phyloP scores from a whole-genome alignment of 768 basidiomycete species.

The Pleurotus citrinopileatus region DNA sequence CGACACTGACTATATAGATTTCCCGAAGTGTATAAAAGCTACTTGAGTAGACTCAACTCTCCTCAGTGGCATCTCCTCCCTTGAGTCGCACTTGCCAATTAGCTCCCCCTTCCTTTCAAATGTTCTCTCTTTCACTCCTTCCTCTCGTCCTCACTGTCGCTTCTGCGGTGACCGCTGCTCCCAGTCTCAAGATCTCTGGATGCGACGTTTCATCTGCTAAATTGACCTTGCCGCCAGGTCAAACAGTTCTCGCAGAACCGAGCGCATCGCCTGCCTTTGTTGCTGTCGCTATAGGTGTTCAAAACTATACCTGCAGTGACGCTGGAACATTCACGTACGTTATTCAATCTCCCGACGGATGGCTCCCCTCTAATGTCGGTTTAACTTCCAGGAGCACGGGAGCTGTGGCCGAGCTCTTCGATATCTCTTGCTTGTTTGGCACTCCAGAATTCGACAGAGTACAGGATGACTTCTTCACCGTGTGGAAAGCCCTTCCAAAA shows the following conservation, averaged over 20 bases:
- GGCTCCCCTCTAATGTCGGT: background rate
- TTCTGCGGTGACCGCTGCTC: slow-evolving; percentile 1
- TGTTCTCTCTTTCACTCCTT: background rate
- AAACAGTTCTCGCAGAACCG: slow-evolving; percentile 32
- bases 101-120: too few species aligned
- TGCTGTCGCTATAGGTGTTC: slow-evolving; percentile 43
- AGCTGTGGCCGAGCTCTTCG: slow-evolving; percentile 51
- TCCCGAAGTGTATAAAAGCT: too few species aligned
- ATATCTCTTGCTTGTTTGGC: slow-evolving; percentile 44
- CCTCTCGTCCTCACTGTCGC: background rate
- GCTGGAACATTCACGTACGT: slow-evolving; percentile 44
- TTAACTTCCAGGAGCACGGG: slow-evolving; percentile 38
- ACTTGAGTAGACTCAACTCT: too few species aligned
- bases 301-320: slow-evolving; percentile 52
- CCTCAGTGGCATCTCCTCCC: too few species aligned
- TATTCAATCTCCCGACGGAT: background rate
- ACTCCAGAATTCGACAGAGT: slow-evolving; percentile 25
- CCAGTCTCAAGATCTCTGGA: slow-evolving; percentile 3
- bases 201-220: slow-evolving; percentile 24
- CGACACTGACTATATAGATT: too few species aligned
- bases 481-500: slow-evolving; percentile 21
- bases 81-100: too few species aligned
- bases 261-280: slow-evolving; percentile 34
- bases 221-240: slow-evolving; percentile 21
- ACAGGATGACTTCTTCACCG: slow-evolving; percentile 24